Conservation (phyloP, 2,329 filamentous ascomycete genomes). For the Arachnopeziza araneosa region DNA sequence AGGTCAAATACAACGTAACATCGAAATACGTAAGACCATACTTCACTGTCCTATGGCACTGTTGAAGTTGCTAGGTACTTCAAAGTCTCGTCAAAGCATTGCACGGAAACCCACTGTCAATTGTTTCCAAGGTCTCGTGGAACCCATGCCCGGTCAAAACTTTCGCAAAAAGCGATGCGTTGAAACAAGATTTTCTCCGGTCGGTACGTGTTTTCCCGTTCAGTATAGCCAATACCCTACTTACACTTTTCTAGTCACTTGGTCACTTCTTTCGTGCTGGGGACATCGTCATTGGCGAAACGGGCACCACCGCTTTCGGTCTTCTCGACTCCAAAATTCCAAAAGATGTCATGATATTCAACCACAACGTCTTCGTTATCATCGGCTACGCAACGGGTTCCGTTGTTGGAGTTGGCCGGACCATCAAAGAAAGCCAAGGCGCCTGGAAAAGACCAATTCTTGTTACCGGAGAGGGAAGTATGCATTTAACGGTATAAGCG, state of each 20-base stretch:
- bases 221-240: background rate
- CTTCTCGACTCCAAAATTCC: conserved; percentile 80
- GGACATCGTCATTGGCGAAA: conserved; percentile 79
- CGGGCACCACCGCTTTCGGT: conserved; percentile 79
- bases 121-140: background rate
- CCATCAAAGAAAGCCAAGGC: conserved; percentile 28
- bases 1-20: background rate
- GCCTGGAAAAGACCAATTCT: conserved; percentile 41
- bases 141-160: background rate
- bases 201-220: background rate
- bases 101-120: background rate
- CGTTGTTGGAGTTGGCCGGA: conserved; percentile 48
- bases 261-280: conserved; percentile 44
- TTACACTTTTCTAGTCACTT: background rate
- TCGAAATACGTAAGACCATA: background rate
- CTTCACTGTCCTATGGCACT: background rate
- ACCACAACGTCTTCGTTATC: conserved; percentile 36
- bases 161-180: background rate
- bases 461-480: conserved; percentile 57
- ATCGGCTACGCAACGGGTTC: conserved; percentile 56
- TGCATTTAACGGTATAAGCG: conserved; percentile 61
- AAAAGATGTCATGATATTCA: conserved; percentile 63
- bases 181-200: background rate
- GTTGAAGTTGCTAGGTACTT: background rate
- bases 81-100: background rate